Evolutionary conservation across 805 yeast species (phyloP), one percentile per base, ranked within the genome.

Genomic region (Citeromyces nyonsensis): DNA sequence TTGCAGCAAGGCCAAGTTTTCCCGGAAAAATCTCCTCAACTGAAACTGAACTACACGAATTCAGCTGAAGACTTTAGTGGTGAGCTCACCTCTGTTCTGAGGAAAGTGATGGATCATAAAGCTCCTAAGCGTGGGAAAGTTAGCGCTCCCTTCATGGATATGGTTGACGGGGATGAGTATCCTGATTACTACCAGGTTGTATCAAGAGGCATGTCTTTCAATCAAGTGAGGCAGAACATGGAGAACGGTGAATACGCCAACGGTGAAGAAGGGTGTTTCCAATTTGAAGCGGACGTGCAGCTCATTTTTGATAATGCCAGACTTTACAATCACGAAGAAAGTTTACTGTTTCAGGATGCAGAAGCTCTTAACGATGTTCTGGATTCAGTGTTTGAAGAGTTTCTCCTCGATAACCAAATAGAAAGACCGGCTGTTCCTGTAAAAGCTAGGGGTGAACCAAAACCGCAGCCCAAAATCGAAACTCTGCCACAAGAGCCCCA

Each of bases 121-220:
- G 61, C 60, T 30, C 59, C 66, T 5, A 69, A 64, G 13, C 56
- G 68, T 22, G 70, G 71, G 9, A 51, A 57, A 31, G 59, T 78
- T 27, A 67, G 80, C 37, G 79, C 67, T 10, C 81, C 93, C 1
- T 86, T 85, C 48, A 49, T 79, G 57, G 80, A 74, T 24, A 76
- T 73, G 35, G 91, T 88, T 2, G 73, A 73, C 44, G 66, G 65
- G 24, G 67, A 68, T 10, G 69, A 67, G 36, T 77, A 79, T 43
- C 94, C 95, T 1, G 94, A 81, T 44, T 86, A 86, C 56, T 76
- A 76, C 53, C 65, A 69, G 39, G 57, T 80, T 5, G 74, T 88
- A 29, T 65, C 70, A 40, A 59, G 66, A 34, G 94, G 95, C 10
- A 79, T 83, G 51, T 69, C 94, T 1, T 66, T 88, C 43, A 64